These are phyloP conservation scores for Aegilops sharonensis DNA, from an alignment of 176 grass and related monocot genomes.

Conservation along the genomic window DNA sequence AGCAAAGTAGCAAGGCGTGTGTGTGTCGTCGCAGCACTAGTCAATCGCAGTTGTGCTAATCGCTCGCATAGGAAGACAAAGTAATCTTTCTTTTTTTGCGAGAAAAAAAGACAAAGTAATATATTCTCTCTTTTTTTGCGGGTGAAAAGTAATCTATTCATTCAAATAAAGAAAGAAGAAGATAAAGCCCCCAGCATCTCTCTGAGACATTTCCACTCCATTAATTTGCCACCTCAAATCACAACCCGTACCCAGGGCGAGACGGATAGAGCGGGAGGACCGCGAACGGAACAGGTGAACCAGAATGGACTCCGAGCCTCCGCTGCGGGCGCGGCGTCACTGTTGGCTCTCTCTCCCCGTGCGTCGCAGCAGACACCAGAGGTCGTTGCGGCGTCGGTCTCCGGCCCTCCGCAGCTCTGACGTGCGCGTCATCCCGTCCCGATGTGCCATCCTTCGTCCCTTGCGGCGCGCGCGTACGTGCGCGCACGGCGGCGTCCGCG, in stretches of 20 bases:
- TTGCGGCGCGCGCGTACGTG: background rate
- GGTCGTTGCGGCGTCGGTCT: background rate
- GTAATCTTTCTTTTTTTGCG: too few relatives aligned
- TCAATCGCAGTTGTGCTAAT: background rate
- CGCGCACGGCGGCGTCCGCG: background rate
- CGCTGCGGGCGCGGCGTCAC: slow-evolving; percentile 29
- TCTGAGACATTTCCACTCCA: background rate
- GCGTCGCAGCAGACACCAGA: background rate
- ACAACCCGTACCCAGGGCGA: background rate
- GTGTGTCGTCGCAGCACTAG: background rate
- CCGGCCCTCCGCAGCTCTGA: background rate
- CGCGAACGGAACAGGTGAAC: background rate
- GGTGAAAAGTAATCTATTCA: too few relatives aligned
- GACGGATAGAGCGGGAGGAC: too few relatives aligned
- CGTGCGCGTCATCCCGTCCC: background rate
- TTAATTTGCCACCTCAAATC: background rate
- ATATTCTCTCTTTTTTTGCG: too few relatives aligned
- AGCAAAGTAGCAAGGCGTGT: background rate
- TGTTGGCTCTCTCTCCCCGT: background rate
- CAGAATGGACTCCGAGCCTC: background rate
- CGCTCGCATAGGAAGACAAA: background rate
- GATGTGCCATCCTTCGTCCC: background rate
- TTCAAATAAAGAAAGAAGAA: too few relatives aligned
- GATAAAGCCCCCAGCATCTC: background rate
- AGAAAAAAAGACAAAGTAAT: too few relatives aligned